Conservation (phyloP, 2,329 filamentous ascomycete genomes). For the Coniochaeta sp. region DNA sequence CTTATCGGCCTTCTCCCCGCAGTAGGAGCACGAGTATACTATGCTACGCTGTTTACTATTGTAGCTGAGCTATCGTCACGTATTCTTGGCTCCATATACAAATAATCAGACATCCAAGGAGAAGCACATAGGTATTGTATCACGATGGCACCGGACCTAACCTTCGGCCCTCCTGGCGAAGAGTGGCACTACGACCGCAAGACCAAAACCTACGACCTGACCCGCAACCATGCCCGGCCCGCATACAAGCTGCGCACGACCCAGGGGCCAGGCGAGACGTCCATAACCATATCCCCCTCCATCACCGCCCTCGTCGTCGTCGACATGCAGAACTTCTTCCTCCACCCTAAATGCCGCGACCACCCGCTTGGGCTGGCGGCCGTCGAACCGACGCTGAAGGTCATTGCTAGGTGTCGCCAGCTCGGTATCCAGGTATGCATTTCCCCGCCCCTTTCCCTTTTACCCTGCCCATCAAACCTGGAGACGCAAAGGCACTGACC, state of each 20-base stretch:
- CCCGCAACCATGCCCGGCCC: conserved; percentile 8
- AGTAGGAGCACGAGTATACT: background rate
- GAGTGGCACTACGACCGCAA: conserved; percentile 21
- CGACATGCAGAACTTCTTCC: conserved; percentile 10
- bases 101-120: background rate
- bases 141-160: conserved; percentile 12
- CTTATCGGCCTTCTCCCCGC: background rate
- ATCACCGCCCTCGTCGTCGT: conserved; percentile 8
- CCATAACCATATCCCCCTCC: conserved; percentile 1
- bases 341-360: conserved; percentile 5
- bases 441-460: background rate
- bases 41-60: too few species aligned
- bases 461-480: too few species aligned
- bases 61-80: too few species aligned
- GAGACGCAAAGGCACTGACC: background rate
- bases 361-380: conserved; percentile 3
- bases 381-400: conserved; percentile 23
- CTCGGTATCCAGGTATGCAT: conserved; percentile 34
- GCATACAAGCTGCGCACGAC: conserved; percentile 1
- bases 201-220: conserved; percentile 20
- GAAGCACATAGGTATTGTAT: background rate
- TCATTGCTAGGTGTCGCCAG: conserved; percentile 37
- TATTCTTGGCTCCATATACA: too few species aligned
- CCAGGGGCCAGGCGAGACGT: background rate
- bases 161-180: conserved; percentile 20